Base-by-base conservation (phyloP, 257 asterid genomes). In the Cordia subcordata region DNA sequence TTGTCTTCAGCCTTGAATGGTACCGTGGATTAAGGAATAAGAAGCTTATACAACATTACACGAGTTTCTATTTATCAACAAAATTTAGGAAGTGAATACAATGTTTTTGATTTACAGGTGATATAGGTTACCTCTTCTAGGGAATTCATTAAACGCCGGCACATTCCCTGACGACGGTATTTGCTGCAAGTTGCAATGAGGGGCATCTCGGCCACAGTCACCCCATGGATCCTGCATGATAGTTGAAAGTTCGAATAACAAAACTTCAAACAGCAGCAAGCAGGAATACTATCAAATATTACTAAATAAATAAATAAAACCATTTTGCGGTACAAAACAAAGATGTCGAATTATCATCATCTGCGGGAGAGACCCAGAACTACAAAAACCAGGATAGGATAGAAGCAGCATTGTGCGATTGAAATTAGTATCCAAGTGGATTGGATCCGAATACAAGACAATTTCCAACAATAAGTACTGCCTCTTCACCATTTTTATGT, bases 91-190 rank as follows among this genome's bases (percentile, higher is more conserved):
- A 53, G 14, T 19, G 13, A 1, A 53, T 11, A 18, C 2, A 0
- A 22, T 17, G 37, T 10, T 20, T 53, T 3, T 53, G 15, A 20
- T 27, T 22, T 13, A 33, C 15, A 3, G 10, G 16, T 12, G 21
- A 37, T 4, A 47, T 32, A 66, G 32, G 32, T 64, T 76, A 93
- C 99, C 94, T 73, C 81, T 84, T 89, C 95, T 38, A 89, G 76
- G 11, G 92, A 77, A 71, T 75, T 77, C 71, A 93, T 71, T 33
- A 93, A 84, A 58, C 82, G 92, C 62, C 94, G 93, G 66, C 99
- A 93, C 95, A 93, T 74, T 74, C 99, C 99, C 69, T 77, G 95
- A 55, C 99, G 96, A 35, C 96, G 97, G 69, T 83, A 68, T 71
- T 81, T 85, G 72, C 90, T 86, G 75, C 99, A 93, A 44, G 99